Percentiles rank a stretch among this genome's conserved stretches.
Evolutionary conservation across 805 yeast genomes (phyloP).

Genomic region (Cyberlindnera meyerae): DNA sequence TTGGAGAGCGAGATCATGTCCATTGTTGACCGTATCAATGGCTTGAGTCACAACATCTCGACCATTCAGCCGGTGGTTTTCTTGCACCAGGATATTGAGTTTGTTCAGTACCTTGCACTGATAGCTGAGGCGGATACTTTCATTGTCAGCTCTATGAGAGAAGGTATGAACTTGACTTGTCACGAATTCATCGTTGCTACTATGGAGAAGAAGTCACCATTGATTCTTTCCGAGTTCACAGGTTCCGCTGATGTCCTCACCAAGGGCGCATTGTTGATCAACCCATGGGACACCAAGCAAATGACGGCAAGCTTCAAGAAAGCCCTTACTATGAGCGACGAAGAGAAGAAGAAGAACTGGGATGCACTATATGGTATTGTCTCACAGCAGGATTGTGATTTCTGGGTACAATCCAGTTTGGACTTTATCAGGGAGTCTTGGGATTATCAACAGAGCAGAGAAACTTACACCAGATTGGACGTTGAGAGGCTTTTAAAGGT

Average conservation of each 20-base stretch:
- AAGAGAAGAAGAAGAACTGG: conserved; percentile 65
- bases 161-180: conserved; percentile 94
- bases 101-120: conserved; percentile 84
- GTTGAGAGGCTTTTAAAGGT: conserved; percentile 24
- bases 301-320: conserved; percentile 57
- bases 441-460: conserved; percentile 42
- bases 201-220: conserved; percentile 65
- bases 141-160: conserved; percentile 86
- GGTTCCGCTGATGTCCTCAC: conserved; percentile 83
- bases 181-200: conserved; percentile 88
- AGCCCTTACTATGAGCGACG: conserved; percentile 60
- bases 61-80: conserved; percentile 78
- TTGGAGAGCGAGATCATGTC: conserved; percentile 69
- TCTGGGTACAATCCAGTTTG: conserved; percentile 66
- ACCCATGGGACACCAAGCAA: conserved; percentile 82
- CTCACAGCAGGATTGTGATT: conserved; percentile 58
- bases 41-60: conserved; percentile 68
- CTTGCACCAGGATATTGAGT: conserved; percentile 82
- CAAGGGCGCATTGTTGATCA: conserved; percentile 68
- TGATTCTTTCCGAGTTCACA: conserved; percentile 86
- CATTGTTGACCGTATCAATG: conserved; percentile 81
- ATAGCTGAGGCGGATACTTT: conserved; percentile 83
- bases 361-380: conserved; percentile 53
- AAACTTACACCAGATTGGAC: conserved; percentile 31
- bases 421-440: conserved; percentile 47